These are phyloP conservation scores for Magnolia sinica DNA, from an alignment of 164 flowering plant genomes.

Conservation along the genomic window DNA sequence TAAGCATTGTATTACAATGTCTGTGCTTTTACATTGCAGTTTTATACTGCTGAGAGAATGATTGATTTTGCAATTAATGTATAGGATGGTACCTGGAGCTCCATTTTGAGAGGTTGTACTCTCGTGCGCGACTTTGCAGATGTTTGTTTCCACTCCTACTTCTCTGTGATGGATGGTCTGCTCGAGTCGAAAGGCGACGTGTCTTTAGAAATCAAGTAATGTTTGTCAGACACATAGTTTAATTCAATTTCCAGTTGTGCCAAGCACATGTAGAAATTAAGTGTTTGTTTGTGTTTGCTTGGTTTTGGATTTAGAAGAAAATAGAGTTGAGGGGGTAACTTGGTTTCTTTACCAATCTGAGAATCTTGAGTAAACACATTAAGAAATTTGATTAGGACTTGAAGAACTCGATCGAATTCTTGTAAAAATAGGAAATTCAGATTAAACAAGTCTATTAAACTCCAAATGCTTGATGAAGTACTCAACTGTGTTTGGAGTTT, in stretches of 20 bases:
- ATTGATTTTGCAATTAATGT: not conserved
- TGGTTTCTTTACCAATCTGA: not conserved
- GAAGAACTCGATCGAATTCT: too few species aligned
- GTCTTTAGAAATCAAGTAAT: conserved; percentile 22
- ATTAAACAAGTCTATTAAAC: too few species aligned
- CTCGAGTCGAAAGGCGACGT: conserved; percentile 12
- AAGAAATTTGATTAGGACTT: too few species aligned
- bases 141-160: conserved; percentile 22
- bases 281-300: not conserved
- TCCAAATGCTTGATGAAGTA: too few species aligned
- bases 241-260: not conserved
- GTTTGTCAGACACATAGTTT: not conserved
- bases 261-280: not conserved
- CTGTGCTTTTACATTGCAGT: not conserved
- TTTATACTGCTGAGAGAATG: not conserved
- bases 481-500: too few species aligned
- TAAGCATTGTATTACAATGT: not conserved
- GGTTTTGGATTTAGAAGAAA: not conserved
- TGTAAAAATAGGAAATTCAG: too few species aligned
- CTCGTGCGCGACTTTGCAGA: conserved; percentile 24
- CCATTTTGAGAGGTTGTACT: conserved; percentile 18
- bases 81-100: conserved; percentile 27
- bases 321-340: too few species aligned
- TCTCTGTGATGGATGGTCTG: conserved; percentile 25
- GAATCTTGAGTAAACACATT: not conserved